Base-by-base conservation (phyloP, 169 alveolate genomes). In the Plasmodium billcollinsi region DNA sequence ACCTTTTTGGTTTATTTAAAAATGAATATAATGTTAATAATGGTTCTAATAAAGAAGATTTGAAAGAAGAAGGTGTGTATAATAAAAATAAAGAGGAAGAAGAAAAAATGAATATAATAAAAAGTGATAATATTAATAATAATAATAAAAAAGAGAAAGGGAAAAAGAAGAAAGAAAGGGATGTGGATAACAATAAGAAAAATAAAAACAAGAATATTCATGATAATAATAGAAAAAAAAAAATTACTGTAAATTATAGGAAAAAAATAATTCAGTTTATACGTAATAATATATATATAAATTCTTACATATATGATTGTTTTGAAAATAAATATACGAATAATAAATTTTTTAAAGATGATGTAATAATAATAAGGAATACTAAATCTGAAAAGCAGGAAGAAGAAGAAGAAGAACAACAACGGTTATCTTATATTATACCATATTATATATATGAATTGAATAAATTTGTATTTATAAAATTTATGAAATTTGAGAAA, bases 401-500 rank as follows among this genome's bases (percentile, higher is more conserved):
- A 39, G 47, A 39, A 39, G 47, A 39, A 39, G 47, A 39, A 39
- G 47, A 39, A 39, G 47, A 39, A 39, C 11, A 39, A 39, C 9
- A 39, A 5, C 9, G 9, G 5, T 21, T 71, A 43, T 9, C 47
- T 20, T 67, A 78, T 78, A 73, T 15, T 58, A 20, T 71, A 33
- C 91, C 91, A 12, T 45, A 83, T 18, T 69, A 83, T 63, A 69
- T 83, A 58, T 83, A 83, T 50, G 85, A 83, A 58, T 71, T 83
- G 45, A 83, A 83, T 63, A 83, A 67, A 49, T 83, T 83, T 47
- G 85, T 83, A 6, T 71, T 67, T 83, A 83, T 83, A 20, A 67
- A 71, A 62, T 83, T 83, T 83, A 71, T 56, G 15, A 83, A 21
- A 14, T 83, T 69, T 83, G 91, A 71, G n/a, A 58, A 70, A 2